Evolutionary conservation across 345 rosid species (phyloP).

Genomic region (Moringa oleifera): DNA sequence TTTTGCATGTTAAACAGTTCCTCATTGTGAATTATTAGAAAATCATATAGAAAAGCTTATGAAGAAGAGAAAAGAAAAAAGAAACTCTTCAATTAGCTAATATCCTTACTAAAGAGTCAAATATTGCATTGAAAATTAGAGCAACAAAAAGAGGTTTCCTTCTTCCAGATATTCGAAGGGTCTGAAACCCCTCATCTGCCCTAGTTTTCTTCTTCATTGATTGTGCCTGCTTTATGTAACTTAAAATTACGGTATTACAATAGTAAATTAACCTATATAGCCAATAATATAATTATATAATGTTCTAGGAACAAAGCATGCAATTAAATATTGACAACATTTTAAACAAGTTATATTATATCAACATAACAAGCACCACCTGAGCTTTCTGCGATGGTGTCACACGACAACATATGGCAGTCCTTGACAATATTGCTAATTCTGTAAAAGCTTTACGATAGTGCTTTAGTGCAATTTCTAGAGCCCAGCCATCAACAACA

Average conservation of each 20-base stretch:
- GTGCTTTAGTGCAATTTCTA: slow-evolving; percentile 86
- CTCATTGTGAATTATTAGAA: too few relatives aligned
- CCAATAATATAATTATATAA: too few relatives aligned
- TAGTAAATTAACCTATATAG: too few relatives aligned
- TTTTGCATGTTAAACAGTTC: background rate
- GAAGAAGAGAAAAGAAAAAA: too few relatives aligned
- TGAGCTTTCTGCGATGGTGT: slow-evolving; percentile 99
- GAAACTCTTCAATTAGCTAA: too few relatives aligned
- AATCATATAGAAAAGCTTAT: too few relatives aligned
- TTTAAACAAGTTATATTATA: background rate
- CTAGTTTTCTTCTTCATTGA: background rate
- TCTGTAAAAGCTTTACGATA: slow-evolving; percentile 82
- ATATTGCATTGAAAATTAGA: too few relatives aligned
- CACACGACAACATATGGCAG: slow-evolving; percentile 98
- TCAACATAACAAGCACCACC: slow-evolving; percentile 38
- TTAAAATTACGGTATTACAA: too few relatives aligned
- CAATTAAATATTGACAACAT: background rate
- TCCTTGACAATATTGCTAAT: slow-evolving; percentile 87
- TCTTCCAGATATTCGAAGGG: too few relatives aligned
- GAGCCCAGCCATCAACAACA: slow-evolving; percentile 97
- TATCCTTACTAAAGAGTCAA: too few relatives aligned
- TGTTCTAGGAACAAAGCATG: too few relatives aligned
- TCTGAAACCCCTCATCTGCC: background rate
- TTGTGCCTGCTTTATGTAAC: background rate
- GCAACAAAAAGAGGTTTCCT: too few relatives aligned